phyloP scores from a whole-genome alignment of 225 moss, liverwort and hornwort species.

The Physcomitrium patens region DNA sequence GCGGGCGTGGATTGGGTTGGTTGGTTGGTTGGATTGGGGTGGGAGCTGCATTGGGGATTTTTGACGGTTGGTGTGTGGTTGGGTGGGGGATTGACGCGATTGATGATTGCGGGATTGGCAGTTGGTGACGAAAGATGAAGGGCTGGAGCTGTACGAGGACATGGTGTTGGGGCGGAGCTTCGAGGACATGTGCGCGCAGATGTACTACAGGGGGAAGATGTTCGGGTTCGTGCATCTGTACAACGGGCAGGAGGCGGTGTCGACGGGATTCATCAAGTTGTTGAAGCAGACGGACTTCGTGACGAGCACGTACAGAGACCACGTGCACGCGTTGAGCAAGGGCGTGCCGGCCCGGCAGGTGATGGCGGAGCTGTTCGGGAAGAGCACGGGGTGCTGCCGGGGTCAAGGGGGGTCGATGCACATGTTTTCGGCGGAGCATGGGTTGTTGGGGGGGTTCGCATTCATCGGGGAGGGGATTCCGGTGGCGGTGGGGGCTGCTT shows the following conservation, averaged over 20 bases:
- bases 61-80: neutral
- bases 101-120: constrained; percentile 30
- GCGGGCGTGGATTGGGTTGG: neutral
- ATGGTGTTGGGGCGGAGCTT: constrained; percentile 82
- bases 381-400: constrained; percentile 82
- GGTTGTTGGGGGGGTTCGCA: constrained; percentile 88
- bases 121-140: constrained; percentile 82
- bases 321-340: constrained; percentile 93
- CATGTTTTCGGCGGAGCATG: constrained; percentile 91
- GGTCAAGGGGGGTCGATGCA: constrained; percentile 99
- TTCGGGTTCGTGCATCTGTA: constrained; percentile 97
- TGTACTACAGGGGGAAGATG: constrained; percentile 98
- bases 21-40: too few relatives aligned
- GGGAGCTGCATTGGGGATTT: too few relatives aligned
- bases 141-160: constrained; percentile 83
- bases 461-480: constrained; percentile 97
- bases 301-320: constrained; percentile 91
- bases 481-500: constrained; percentile 88
- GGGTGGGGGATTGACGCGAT: neutral
- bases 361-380: constrained; percentile 93
- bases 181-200: constrained; percentile 97
- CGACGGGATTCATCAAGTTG: constrained; percentile 82
- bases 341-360: constrained; percentile 85
- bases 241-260: constrained; percentile 95
- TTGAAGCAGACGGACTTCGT: constrained; percentile 91